A percentile compares a stretch with the other conserved stretches of the same genome.
Evolutionary conservation across 2,329 filamentous ascomycete species (phyloP).

Genomic region (Ophiostoma triangulosporum): DNA sequence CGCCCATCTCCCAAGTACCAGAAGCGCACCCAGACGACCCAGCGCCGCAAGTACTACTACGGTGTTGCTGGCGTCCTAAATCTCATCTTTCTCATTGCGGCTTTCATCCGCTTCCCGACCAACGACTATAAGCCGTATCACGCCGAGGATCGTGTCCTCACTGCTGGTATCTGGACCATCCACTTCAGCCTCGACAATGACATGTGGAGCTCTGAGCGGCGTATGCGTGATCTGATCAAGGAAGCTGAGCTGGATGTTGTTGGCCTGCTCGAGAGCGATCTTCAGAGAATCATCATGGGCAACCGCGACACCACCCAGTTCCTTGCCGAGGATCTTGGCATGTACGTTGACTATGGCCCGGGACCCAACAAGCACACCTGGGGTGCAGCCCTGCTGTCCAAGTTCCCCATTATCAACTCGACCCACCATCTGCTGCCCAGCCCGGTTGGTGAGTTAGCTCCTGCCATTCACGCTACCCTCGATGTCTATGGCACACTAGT

Average conservation of each 20-base stretch:
- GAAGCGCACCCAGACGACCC: conserved; percentile 21
- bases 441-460: conserved; percentile 86
- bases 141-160: conserved; percentile 71
- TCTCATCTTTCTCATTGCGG: conserved; percentile 62
- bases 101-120: conserved; percentile 81
- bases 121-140: conserved; percentile 91
- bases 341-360: conserved; percentile 97
- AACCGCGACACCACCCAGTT: conserved; percentile 94
- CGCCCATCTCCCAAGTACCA: conserved; percentile 30
- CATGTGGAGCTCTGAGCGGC: conserved; percentile 95
- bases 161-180: conserved; percentile 96
- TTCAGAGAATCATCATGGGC: conserved; percentile 98
- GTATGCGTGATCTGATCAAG: conserved; percentile 80
- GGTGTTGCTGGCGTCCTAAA: conserved; percentile 60
- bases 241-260: conserved; percentile 96
- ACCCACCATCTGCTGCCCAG: conserved; percentile 91
- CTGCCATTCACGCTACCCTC: conserved; percentile 91
- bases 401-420: conserved; percentile 94
- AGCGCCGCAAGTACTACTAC: conserved; percentile 39
- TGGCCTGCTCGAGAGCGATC: conserved; percentile 83
- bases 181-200: conserved; percentile 97
- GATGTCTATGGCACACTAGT: conserved; percentile 82
- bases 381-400: conserved; percentile 79
- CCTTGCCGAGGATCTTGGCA: conserved; percentile 88
- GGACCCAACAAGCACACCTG: conserved; percentile 99